Percentiles rank a stretch among this genome's conserved stretches.
Evolutionary conservation across 148 eudicot species (phyloP).

Genomic region (Rhododendron henanense): DNA sequence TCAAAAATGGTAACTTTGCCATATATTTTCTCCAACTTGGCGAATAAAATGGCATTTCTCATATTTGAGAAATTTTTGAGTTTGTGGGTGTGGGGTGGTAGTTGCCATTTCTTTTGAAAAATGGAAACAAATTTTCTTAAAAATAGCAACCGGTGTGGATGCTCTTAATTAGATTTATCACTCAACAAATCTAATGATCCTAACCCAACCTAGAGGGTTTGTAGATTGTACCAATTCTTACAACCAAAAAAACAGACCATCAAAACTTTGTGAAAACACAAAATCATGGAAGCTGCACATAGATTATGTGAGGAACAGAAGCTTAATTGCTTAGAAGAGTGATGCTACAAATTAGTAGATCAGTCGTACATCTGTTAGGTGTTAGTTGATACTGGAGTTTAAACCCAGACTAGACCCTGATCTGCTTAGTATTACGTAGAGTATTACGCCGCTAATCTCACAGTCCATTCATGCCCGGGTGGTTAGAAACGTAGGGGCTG

Average conservation of each 20-base stretch:
- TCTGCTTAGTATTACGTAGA: background rate
- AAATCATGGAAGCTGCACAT: background rate
- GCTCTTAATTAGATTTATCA: background rate
- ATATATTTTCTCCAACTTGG: too few relatives aligned
- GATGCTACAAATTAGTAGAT: background rate
- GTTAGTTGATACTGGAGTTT: background rate
- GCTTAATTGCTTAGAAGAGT: background rate
- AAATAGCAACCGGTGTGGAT: too few relatives aligned
- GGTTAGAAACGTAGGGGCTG: too few relatives aligned
- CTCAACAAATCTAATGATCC: background rate
- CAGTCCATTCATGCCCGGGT: background rate
- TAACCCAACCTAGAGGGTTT: background rate
- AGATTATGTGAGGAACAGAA: background rate
- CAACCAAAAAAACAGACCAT: background rate
- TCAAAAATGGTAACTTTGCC: too few relatives aligned
- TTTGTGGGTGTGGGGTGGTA: too few relatives aligned
- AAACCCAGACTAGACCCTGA: background rate
- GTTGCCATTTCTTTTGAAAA: too few relatives aligned
- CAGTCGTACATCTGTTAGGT: background rate
- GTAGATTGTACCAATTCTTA: background rate
- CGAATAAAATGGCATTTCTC: too few relatives aligned
- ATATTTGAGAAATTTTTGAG: too few relatives aligned
- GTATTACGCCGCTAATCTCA: background rate
- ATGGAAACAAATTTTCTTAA: too few relatives aligned
- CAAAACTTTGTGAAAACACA: background rate